A percentile compares a stretch with the other conserved stretches of the same genome.
Evolutionary conservation across 345 rosid species (phyloP).

Genomic region (Limnanthes douglasii): DNA sequence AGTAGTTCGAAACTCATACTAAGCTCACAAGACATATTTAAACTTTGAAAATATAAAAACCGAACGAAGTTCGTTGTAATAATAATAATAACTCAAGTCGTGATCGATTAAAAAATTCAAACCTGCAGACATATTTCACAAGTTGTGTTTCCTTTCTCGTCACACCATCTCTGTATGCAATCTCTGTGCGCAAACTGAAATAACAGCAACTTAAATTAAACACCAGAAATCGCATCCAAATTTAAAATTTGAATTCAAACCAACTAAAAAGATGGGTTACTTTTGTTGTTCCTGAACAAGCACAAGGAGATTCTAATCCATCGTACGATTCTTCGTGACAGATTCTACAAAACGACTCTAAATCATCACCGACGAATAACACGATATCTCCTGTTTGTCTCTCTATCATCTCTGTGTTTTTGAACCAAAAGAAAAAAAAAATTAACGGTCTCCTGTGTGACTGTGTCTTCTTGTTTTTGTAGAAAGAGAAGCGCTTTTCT

Average conservation of each 20-base stretch:
- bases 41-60: slow-evolving; percentile 1
- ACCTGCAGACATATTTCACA: slow-evolving; percentile 99
- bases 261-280: slow-evolving; percentile 12
- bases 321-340: slow-evolving; percentile 78
- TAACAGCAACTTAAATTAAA: neutral
- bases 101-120: slow-evolving; percentile 3
- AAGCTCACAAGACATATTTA: slow-evolving; percentile 5
- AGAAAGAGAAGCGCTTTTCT: no score
- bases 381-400: slow-evolving; percentile 39
- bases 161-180: slow-evolving; percentile 97
- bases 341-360: slow-evolving; percentile 43
- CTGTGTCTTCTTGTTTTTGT: no score
- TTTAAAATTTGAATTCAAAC: neutral
- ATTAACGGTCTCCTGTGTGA: no score
- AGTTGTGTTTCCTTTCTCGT: slow-evolving; percentile 86
- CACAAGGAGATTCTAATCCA: slow-evolving; percentile 86
- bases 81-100: neutral
- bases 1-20: neutral
- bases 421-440: neutral
- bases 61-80: slow-evolving; percentile 1
- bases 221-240: neutral
- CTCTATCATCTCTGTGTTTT: neutral
- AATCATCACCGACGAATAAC: slow-evolving; percentile 37
- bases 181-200: slow-evolving; percentile 73
- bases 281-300: slow-evolving; percentile 90